Base-by-base conservation (phyloP, 306 rosid genomes). In the Quercus variabilis region DNA sequence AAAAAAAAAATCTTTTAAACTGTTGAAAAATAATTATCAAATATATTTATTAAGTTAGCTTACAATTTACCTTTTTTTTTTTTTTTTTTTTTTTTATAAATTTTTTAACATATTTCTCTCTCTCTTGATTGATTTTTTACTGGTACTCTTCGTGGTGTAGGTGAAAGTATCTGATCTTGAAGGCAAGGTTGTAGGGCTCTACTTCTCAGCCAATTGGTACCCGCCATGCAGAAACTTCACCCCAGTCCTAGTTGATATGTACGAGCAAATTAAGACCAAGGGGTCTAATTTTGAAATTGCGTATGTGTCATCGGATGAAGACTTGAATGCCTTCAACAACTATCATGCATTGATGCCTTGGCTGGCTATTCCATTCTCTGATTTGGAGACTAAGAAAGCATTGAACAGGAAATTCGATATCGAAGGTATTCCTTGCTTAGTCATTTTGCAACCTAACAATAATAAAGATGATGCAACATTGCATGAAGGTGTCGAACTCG, bases 191-290 rank as follows among this genome's bases (percentile, higher is more conserved):
- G 70, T 92, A 43, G 99, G 97, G 4, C 84, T 95, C 0, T 88
- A 91, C 67, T 95, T 95, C 80, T 89, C 87, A 3, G 99, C 99
- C 33, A 95, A 95, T 77, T 95, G 99, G 99, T 92, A 95, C 83
- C 90, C 98, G 64, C 97, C 93, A 14, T 92, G 99, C 74, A 80
- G 88, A 81, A 89, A 81, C 81, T 95, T 95, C 91, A 89, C 86
- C 78, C 80, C 89, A 83, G 79, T 83, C 57, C 86, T 95, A 0
- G 86, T 74, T 55, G 88, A 76, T 7, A 75, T 91, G 60, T 95
- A 95, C 86, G 82, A 90, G 87, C 83, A 91, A 76, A 86, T 92
- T 1, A 88, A 82, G 85, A 82, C 38, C 35, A 80, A 23, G 26
- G 91, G 78, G 41, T 80, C 85, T 3, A 81, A 83, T 18, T 91